phyloP scores from a whole-genome alignment of 345 rosid genomes.

The Orychophragmus violaceus region DNA sequence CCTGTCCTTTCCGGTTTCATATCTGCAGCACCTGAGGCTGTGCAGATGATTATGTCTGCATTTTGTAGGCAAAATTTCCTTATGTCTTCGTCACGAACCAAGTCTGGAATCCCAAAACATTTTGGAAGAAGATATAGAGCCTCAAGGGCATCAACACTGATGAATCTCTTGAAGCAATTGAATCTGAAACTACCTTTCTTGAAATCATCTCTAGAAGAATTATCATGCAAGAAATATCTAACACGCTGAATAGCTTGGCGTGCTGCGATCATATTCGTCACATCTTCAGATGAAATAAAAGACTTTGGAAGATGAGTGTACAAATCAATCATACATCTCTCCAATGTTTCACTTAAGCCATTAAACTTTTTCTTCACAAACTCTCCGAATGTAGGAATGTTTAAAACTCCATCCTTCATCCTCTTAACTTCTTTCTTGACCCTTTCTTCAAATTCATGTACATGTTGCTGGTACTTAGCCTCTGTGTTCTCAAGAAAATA shows the following conservation, averaged over 20 bases:
- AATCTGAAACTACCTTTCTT: neutral
- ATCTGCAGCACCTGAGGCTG: slow-evolving; percentile 33
- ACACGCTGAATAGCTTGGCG: slow-evolving; percentile 1
- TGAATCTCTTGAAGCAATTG: neutral
- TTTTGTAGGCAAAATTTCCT: slow-evolving; percentile 24
- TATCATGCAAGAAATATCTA: neutral
- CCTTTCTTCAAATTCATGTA: too few species aligned
- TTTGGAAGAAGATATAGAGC: neutral
- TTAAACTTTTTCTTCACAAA: slow-evolving; percentile 14
- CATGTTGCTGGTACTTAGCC: too few species aligned
- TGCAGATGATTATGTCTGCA: slow-evolving; percentile 35
- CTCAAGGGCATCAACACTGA: neutral
- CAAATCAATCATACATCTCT: slow-evolving; percentile 24
- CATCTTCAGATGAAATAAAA: slow-evolving; percentile 12
- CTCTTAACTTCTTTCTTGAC: neutral
- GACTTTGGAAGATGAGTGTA: slow-evolving; percentile 35
- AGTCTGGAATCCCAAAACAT: neutral
- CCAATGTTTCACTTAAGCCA: neutral
- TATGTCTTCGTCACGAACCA: neutral
- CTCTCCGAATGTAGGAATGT: slow-evolving; percentile 3
- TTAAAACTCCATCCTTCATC: neutral
- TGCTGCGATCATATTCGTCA: slow-evolving; percentile 22
- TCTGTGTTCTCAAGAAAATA: slow-evolving; percentile 19
- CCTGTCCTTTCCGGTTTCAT: neutral
- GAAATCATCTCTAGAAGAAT: neutral